Evolutionary conservation across 2,329 filamentous ascomycete genomes (phyloP).

Genomic region (Fusarium algeriense): DNA sequence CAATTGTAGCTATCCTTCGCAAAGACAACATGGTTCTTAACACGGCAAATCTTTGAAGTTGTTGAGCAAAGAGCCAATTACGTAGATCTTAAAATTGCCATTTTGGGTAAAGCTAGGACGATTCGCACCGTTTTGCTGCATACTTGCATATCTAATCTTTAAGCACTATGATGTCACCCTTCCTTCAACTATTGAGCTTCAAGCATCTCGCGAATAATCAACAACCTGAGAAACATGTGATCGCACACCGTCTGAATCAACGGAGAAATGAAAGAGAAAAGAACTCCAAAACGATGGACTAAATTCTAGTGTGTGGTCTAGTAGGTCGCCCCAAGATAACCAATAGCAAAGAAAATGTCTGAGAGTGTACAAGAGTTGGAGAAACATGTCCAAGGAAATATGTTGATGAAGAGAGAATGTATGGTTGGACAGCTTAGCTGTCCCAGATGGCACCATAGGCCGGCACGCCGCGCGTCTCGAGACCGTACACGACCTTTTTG

Average conservation of each 20-base stretch:
- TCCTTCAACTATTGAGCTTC: constrained; percentile 21
- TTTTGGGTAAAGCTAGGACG: constrained; percentile 29
- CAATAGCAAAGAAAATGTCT: neutral
- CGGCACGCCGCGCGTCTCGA: constrained; percentile 74
- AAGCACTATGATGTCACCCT: constrained; percentile 34
- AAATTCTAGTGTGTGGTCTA: neutral
- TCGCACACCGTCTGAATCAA: neutral
- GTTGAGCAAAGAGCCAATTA: constrained; percentile 33
- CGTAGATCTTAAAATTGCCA: constrained; percentile 38
- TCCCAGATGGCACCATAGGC: constrained; percentile 83
- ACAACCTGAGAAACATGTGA: neutral
- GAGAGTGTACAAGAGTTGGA: neutral
- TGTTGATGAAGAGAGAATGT: constrained; percentile 2
- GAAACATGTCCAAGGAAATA: constrained; percentile 15
- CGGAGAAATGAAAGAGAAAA: neutral
- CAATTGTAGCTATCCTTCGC: constrained; percentile 18
- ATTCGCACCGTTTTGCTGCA: constrained; percentile 38
- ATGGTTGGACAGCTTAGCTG: constrained; percentile 47
- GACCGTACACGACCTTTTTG: constrained; percentile 74
- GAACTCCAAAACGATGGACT: constrained; percentile 6
- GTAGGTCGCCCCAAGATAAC: neutral
- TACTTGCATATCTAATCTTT: constrained; percentile 41
- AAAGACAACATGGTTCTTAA: constrained; percentile 37
- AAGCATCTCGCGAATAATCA: neutral
- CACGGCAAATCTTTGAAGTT: constrained; percentile 12